These are phyloP conservation scores for Calophaca sinica DNA, from an alignment of 306 rosid genomes.

Conservation along the genomic window DNA sequence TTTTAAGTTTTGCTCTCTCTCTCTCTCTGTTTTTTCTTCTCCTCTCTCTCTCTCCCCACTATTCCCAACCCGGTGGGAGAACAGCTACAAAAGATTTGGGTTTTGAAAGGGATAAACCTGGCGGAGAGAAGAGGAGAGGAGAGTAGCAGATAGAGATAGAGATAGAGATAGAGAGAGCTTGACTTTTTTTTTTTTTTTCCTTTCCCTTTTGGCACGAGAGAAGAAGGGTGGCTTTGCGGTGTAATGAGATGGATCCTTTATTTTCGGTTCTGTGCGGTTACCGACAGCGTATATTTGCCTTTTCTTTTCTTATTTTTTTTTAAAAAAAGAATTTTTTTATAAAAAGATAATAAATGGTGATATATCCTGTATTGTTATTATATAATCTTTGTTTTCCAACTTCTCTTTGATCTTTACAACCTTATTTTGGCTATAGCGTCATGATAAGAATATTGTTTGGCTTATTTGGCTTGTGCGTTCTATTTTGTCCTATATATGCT, in stretches of 20 bases:
- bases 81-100: slow-evolving; percentile 6
- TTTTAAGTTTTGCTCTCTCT: background rate
- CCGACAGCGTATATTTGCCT: background rate
- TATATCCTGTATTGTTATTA: no score
- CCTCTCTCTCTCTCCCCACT: slow-evolving; percentile 47
- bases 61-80: slow-evolving; percentile 54
- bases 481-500: no score
- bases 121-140: slow-evolving; percentile 18
- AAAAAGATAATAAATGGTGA: background rate
- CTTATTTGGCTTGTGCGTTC: slow-evolving; percentile 4
- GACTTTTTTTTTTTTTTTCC: no score
- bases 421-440: slow-evolving; percentile 20
- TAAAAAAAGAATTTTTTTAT: no score
- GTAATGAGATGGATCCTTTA: slow-evolving; percentile 52
- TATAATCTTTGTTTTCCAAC: background rate
- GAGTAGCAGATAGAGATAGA: slow-evolving; percentile 3
- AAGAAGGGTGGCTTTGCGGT: slow-evolving; percentile 53
- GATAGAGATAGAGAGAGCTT: background rate
- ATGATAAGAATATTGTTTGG: no score
- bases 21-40: background rate
- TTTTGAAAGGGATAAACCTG: slow-evolving; percentile 40
- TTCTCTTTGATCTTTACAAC: background rate
- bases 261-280: slow-evolving; percentile 46
- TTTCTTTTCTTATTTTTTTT: background rate
- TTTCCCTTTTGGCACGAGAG: background rate